Evolutionary conservation across 2,329 filamentous ascomycete genomes (phyloP).

Genomic region (Xylariales sp.): DNA sequence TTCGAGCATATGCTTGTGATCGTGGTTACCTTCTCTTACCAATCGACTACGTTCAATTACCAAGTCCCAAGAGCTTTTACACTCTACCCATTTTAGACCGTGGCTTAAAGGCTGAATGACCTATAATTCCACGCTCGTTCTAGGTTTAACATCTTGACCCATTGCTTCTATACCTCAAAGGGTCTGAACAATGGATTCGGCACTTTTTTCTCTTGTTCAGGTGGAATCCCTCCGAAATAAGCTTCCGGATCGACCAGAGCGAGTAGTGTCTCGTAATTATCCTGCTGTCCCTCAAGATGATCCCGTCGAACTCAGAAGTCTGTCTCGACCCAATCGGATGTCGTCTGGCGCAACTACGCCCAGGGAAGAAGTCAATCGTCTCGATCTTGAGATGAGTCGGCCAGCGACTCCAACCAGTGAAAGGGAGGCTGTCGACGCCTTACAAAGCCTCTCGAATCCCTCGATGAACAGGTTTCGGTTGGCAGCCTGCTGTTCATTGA

Average conservation of each 20-base stretch:
- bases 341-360: neutral
- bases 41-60: too few species aligned
- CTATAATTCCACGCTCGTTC: too few species aligned
- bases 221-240: neutral
- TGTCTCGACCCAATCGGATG: conserved; percentile 9
- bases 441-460: conserved; percentile 55
- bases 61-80: too few species aligned
- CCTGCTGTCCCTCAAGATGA: conserved; percentile 11
- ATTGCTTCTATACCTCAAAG: too few species aligned
- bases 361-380: too few species aligned
- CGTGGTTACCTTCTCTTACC: too few species aligned
- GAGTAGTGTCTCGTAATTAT: neutral
- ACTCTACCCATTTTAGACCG: too few species aligned
- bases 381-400: conserved; percentile 48
- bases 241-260: conserved; percentile 3
- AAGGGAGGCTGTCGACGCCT: conserved; percentile 35
- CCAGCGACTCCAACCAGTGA: conserved; percentile 28
- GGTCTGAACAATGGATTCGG: too few species aligned
- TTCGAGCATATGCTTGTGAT: too few species aligned
- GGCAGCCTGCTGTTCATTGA: conserved; percentile 58
- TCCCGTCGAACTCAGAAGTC: conserved; percentile 24
- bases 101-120: too few species aligned
- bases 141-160: too few species aligned
- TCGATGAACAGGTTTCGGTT: conserved; percentile 69
- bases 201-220: neutral